These are phyloP conservation scores for Lipomyces chichibuensis DNA, from an alignment of 805 yeast species.

Conservation along the genomic window DNA sequence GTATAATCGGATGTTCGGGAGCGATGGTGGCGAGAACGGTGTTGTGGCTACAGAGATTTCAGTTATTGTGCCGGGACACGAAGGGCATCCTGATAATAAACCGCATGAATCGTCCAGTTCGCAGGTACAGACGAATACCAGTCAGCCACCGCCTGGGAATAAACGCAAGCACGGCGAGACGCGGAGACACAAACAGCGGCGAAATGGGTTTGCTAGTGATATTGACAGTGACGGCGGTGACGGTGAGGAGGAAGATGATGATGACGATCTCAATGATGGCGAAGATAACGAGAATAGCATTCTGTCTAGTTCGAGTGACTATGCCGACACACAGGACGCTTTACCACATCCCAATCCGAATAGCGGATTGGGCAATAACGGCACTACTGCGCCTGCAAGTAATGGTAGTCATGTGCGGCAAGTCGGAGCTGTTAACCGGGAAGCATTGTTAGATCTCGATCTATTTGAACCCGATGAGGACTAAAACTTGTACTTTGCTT, in stretches of 20 bases:
- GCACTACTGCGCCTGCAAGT: constrained; percentile 14
- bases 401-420: not conserved
- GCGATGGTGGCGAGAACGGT: constrained; percentile 7
- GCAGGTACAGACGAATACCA: not conserved
- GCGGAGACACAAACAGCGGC: not conserved
- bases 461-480: constrained; percentile 47
- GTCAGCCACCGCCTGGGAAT: not conserved
- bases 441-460: constrained; percentile 41
- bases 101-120: not conserved
- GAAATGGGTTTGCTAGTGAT: constrained; percentile 1
- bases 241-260: constrained; percentile 6
- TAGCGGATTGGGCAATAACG: constrained; percentile 18
- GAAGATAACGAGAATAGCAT: not conserved
- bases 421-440: not conserved
- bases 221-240: constrained; percentile 6
- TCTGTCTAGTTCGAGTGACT: not conserved
- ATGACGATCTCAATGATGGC: constrained; percentile 12
- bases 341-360: constrained; percentile 9
- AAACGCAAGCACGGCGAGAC: not conserved
- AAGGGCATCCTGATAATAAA: not conserved
- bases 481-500: constrained; percentile 15
- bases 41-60: constrained; percentile 2
- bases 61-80: constrained; percentile 10
- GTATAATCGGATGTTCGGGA: constrained; percentile 10
- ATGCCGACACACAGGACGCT: not conserved